Percentiles rank a stretch among this genome's conserved stretches.
Conservation (phyloP, 2,329 filamentous ascomycete species). For the Colletotrichum tabaci region DNA sequence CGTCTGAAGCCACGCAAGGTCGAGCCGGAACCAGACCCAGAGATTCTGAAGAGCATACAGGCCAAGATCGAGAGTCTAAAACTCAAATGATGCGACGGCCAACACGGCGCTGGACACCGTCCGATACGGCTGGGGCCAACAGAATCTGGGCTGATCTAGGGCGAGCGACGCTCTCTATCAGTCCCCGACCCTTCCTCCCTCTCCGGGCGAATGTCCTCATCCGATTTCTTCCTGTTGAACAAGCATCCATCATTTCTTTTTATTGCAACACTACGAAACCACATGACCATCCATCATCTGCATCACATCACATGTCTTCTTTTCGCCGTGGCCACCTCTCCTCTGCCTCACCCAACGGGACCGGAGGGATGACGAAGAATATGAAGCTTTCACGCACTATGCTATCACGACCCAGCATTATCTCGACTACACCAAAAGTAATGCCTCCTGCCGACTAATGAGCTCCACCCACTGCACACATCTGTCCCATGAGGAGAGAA, state of each 20-base stretch:
- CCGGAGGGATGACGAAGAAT: constrained; percentile 38
- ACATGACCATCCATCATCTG: constrained; percentile 36
- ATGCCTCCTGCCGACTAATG: constrained; percentile 29
- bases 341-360: constrained; percentile 14
- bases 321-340: constrained; percentile 26
- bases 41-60: constrained; percentile 71
- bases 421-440: constrained; percentile 16
- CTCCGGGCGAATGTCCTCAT: constrained; percentile 32
- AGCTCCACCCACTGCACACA: constrained; percentile 19
- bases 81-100: constrained; percentile 44
- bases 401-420: constrained; percentile 31
- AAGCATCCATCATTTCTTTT: constrained; percentile 36
- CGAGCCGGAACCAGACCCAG: constrained; percentile 74
- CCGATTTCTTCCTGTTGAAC: constrained; percentile 29
- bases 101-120: constrained; percentile 13
- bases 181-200: constrained; percentile 13
- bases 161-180: constrained; percentile 30
- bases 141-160: constrained; percentile 27
- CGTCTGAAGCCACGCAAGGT: constrained; percentile 72
- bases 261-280: constrained; percentile 38
- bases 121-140: constrained; percentile 25
- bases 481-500: neutral
- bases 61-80: constrained; percentile 65
- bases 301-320: constrained; percentile 34
- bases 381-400: constrained; percentile 36